Conservation (phyloP, 805 yeast species). For the Pichia occidentalis region DNA sequence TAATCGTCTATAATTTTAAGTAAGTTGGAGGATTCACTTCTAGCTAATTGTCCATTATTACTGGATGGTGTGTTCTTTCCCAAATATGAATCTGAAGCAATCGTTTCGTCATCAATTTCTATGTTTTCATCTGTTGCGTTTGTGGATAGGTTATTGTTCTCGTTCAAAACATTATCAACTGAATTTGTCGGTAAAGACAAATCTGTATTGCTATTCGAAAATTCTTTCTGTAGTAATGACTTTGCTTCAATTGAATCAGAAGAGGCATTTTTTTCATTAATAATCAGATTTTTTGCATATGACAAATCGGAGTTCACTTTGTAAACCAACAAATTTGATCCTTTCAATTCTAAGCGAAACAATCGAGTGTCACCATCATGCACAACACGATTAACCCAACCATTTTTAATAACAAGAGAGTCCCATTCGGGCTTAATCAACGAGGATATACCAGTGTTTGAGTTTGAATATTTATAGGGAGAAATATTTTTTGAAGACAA, state of each 20-base stretch:
- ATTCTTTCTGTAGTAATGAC: background rate
- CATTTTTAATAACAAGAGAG: constrained; percentile 37
- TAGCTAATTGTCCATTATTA: too few relatives aligned
- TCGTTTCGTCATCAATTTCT: too few relatives aligned
- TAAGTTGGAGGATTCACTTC: too few relatives aligned
- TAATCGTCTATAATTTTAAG: too few relatives aligned
- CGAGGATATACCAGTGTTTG: constrained; percentile 2
- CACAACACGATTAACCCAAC: constrained; percentile 52
- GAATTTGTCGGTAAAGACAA: too few relatives aligned
- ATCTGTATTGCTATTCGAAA: background rate
- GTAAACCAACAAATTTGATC: constrained; percentile 57
- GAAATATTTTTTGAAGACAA: too few relatives aligned
- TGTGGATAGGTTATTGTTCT: too few relatives aligned
- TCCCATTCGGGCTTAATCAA: constrained; percentile 31
- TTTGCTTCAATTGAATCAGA: background rate
- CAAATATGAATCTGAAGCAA: too few relatives aligned
- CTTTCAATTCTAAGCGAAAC: constrained; percentile 61
- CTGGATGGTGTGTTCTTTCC: too few relatives aligned
- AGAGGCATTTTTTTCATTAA: background rate
- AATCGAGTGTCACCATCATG: constrained; percentile 34
- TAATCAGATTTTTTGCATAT: constrained; percentile 11
- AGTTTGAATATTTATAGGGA: background rate
- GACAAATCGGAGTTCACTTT: constrained; percentile 44
- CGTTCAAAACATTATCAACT: too few relatives aligned
- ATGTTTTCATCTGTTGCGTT: too few relatives aligned